Conservation (phyloP, 2,329 filamentous ascomycete species). For the Talaromyces islandicus region DNA sequence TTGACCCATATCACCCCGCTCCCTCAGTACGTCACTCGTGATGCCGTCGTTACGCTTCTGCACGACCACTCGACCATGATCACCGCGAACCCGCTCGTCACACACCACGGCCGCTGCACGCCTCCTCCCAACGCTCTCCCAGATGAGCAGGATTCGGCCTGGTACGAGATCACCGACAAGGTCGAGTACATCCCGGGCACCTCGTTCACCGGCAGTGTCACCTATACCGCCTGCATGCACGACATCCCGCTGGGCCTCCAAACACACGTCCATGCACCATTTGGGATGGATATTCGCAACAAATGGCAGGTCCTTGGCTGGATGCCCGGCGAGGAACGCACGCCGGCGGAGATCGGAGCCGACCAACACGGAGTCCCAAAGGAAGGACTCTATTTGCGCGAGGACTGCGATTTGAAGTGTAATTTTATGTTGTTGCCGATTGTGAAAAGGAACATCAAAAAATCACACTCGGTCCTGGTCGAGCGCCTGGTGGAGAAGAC, state of each 20-base stretch:
- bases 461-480: constrained; percentile 64
- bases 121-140: constrained; percentile 55
- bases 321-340: constrained; percentile 62
- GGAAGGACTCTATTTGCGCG: constrained; percentile 67
- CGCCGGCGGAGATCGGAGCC: constrained; percentile 59
- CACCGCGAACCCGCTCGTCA: constrained; percentile 74
- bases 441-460: constrained; percentile 74
- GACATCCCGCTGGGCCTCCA: constrained; percentile 66
- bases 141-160: constrained; percentile 64
- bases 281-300: constrained; percentile 72
- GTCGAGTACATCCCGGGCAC: constrained; percentile 67
- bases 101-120: constrained; percentile 63
- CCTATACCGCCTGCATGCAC: constrained; percentile 74
- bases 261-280: constrained; percentile 76
- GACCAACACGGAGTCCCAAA: constrained; percentile 51
- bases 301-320: constrained; percentile 73
- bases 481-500: constrained; percentile 51
- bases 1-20: constrained; percentile 76
- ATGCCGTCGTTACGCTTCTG: constrained; percentile 64
- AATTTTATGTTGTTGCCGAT: constrained; percentile 69
- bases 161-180: constrained; percentile 74
- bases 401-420: constrained; percentile 77
- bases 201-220: constrained; percentile 57
- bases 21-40: constrained; percentile 59
- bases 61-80: constrained; percentile 77